Base-by-base conservation (phyloP, 2,329 filamentous ascomycete species). In the Microsporum canis region DNA sequence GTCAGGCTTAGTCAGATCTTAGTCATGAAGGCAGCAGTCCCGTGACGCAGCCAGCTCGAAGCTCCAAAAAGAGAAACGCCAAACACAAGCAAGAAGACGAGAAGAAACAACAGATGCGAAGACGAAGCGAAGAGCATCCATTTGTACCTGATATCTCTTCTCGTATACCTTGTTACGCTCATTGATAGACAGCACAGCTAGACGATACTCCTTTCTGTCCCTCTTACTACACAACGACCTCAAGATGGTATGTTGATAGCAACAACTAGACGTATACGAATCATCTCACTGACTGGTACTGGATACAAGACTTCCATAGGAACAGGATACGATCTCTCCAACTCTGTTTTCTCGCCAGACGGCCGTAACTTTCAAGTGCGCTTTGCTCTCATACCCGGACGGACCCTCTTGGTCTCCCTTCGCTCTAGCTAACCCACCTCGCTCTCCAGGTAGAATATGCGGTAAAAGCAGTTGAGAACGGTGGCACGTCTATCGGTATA, bases 271-370 rank as follows among this genome's bases (percentile, higher is more conserved):
- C 27, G 29, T n/a, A 31, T 33, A 53, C 8, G 12, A 12, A 43
- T 3, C 39, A 43, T 14, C 7, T 5, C 17, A n/a, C 33, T 57
- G 17, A 57, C 55, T 33, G 3, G 41, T 57, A 33, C 64, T 23
- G 17, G 17, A 23, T 23, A 23, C 17, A 23, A 99, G 94, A 99
- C 94, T 72, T 99, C 94, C 73, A 99, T 99, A 88, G 94, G 94
- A 74, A 99, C 94, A 71, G 94, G 94, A 73, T 99, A 99, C 80
- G 94, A 99, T 85, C 88, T 99, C 71, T 90, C 90, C 75, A 99
- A 99, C 84, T 97, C 94, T 72, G 95, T 97, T 81, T 99, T 97
- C 83, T 97, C 94, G 57, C 94, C 94, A 67, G 94, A 99, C 79
- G 94, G 94, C 73, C 89, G 94, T 70, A 99, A 99, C 78, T 99